A percentile compares a stretch with the other conserved stretches of the same genome.
Conservation (phyloP, 2,329 filamentous ascomycete genomes). For the Epichloe hybrida region DNA sequence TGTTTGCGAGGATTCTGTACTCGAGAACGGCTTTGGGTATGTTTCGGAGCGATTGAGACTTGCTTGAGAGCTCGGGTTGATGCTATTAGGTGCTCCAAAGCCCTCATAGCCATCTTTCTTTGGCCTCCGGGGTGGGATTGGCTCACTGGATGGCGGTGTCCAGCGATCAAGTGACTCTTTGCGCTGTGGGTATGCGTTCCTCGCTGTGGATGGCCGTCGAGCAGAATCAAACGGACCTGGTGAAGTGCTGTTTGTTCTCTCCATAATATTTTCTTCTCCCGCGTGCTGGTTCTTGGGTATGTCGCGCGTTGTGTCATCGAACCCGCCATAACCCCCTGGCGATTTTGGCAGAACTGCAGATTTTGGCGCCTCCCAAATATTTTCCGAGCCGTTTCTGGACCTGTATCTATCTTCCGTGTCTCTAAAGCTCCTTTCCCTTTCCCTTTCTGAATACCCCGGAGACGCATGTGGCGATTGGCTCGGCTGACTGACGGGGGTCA, state of each 20-base stretch:
- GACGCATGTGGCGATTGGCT: conserved; percentile 48
- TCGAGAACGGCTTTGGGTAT: conserved; percentile 30
- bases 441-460: conserved; percentile 40
- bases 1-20: conserved; percentile 22
- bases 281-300: conserved; percentile 7
- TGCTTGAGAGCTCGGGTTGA: conserved; percentile 24
- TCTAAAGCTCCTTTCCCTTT: conserved; percentile 25
- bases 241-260: conserved; percentile 51
- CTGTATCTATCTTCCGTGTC: conserved; percentile 32
- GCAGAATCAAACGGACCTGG: conserved; percentile 51
- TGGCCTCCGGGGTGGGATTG: conserved; percentile 23
- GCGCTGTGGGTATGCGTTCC: conserved; percentile 21
- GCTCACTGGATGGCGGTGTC: conserved; percentile 1
- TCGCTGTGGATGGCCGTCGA: conserved; percentile 20
- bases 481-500: conserved; percentile 50
- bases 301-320: conserved; percentile 12
- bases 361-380: background rate
- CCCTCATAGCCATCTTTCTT: conserved; percentile 44
- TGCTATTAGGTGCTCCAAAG: conserved; percentile 34
- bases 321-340: conserved; percentile 39
- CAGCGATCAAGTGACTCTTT: conserved; percentile 15
- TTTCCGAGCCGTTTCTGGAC: conserved; percentile 11
- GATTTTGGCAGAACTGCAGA: conserved; percentile 10
- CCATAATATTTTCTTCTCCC: conserved; percentile 29
- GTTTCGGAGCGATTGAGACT: conserved; percentile 36